phyloP scores from a whole-genome alignment of 331 rosid species.

The Phaseolus coccineus region DNA sequence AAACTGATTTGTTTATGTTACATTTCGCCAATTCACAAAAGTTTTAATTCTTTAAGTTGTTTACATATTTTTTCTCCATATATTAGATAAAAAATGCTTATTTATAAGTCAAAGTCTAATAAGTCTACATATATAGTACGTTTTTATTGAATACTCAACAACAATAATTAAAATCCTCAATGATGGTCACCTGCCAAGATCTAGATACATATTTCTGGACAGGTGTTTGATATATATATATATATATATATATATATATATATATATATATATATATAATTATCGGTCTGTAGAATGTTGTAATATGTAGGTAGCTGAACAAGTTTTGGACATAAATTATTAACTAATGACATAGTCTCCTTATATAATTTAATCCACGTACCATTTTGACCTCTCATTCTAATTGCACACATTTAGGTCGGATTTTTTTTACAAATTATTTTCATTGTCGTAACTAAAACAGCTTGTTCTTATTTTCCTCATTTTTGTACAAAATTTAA shows the following conservation, averaged over 20 bases:
- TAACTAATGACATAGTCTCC: neutral
- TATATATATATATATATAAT: too few species aligned
- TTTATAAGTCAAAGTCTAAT: neutral
- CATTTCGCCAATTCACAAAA: neutral
- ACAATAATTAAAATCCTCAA: constrained; percentile 14
- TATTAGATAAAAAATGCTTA: neutral
- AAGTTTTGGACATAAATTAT: neutral
- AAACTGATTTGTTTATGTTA: neutral
- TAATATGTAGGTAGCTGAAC: neutral
- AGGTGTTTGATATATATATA: neutral
- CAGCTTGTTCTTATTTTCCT: neutral
- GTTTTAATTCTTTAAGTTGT: neutral
- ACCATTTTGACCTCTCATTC: neutral
- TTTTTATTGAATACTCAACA: constrained; percentile 22
- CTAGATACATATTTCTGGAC: neutral
- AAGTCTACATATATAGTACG: neutral
- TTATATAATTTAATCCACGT: neutral
- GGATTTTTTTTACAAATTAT: neutral
- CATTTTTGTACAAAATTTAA: neutral
- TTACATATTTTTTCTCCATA: neutral
- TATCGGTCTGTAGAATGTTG: neutral
- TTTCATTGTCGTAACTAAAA: neutral
- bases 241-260: neutral
- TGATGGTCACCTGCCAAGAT: constrained; percentile 31
- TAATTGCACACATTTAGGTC: neutral